Conservation (phyloP, 78 protist species). For the Monocercomonoides exilis region DNA sequence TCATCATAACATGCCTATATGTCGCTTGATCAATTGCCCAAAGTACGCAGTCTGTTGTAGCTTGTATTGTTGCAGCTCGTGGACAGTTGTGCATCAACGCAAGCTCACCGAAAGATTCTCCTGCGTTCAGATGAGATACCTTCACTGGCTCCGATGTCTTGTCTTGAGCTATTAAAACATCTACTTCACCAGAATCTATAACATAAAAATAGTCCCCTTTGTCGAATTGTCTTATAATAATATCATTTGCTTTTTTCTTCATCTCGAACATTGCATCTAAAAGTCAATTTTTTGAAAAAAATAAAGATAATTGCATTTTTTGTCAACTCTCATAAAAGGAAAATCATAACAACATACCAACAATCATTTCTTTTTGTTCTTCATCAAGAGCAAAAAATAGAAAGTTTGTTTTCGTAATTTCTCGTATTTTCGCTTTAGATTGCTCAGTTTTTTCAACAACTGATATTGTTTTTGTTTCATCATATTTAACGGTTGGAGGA, state of each 20-base stretch:
- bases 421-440: too few species aligned
- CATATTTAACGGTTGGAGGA: too few species aligned
- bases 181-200: background rate
- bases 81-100: slow-evolving; percentile 33
- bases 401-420: too few species aligned
- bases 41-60: background rate
- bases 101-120: slow-evolving; percentile 36
- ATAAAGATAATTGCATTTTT: too few species aligned
- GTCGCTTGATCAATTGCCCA: slow-evolving; percentile 12
- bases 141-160: background rate
- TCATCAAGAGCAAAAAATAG: too few species aligned
- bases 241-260: background rate
- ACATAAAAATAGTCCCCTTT: slow-evolving; percentile 17
- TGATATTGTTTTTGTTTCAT: too few species aligned
- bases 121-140: background rate
- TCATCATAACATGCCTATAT: slow-evolving; percentile 24
- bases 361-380: too few species aligned
- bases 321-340: too few species aligned
- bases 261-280: background rate
- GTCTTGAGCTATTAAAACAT: background rate
- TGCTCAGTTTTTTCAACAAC: too few species aligned
- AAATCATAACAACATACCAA: too few species aligned
- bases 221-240: slow-evolving; percentile 27
- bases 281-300: too few species aligned
- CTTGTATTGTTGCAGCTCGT: slow-evolving; percentile 34